phyloP scores from a whole-genome alignment of 2,329 filamentous ascomycete species.

The Endocalyx cinctus region DNA sequence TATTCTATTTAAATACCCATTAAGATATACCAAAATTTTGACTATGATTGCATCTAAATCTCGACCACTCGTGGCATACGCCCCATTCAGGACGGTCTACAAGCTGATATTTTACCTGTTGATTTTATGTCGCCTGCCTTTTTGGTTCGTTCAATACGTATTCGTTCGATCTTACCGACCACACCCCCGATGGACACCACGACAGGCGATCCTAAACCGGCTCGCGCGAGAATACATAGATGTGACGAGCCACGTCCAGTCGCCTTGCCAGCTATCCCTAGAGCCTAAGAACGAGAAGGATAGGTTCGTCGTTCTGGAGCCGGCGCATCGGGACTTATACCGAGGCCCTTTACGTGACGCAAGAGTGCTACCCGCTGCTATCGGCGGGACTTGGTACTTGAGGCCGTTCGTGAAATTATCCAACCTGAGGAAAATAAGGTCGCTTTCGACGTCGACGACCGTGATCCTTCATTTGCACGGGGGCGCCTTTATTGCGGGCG shows the following conservation, averaged over 20 bases:
- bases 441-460: no score
- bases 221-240: background rate
- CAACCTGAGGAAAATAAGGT: no score
- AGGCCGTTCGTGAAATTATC: no score
- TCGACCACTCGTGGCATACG: no score
- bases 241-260: background rate
- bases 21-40: no score
- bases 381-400: conserved; percentile 19
- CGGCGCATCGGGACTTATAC: conserved; percentile 2
- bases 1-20: no score
- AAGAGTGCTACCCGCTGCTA: conserved; percentile 6
- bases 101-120: no score
- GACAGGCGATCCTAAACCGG: background rate
- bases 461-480: background rate
- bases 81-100: no score
- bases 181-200: background rate
- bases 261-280: conserved; percentile 1
- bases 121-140: background rate
- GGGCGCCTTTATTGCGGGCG: background rate
- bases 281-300: conserved; percentile 8
- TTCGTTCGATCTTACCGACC: background rate
- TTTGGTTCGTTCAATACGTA: background rate
- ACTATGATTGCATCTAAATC: no score
- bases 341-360: conserved; percentile 3
- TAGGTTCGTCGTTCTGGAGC: conserved; percentile 1